Base-by-base conservation (phyloP, 1,284 basidiomycete genomes). In the Trichosporon sp. region DNA sequence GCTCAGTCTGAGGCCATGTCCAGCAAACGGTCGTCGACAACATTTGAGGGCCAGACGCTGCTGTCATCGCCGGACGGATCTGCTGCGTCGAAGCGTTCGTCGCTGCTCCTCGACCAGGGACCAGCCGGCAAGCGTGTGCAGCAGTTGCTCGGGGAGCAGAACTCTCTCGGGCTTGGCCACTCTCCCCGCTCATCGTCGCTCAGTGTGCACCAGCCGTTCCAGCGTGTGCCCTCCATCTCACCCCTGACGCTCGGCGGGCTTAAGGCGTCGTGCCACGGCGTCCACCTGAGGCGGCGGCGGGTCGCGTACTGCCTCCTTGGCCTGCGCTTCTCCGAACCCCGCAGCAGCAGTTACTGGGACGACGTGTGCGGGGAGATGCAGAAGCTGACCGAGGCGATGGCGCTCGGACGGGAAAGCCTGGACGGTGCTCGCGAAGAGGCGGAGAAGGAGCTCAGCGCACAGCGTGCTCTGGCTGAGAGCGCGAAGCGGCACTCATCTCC, bases 271-370 rank as follows among this genome's bases (percentile, higher is more conserved):
- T 80, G 77, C 70, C 70, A 81, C 4, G 79, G 78, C 16, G 75
- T 81, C 0, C 82, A 83, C 68, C 73, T 80, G 12, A 80, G 79
- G 66, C 69, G 82, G 2, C 70, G 81, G 7, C 71, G 78, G 19
- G 59, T 82, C 11, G 81, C 79, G 0, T 81, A 80, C 73, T 82
- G 79, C 70, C 74, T 83, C 0, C 76, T 83, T 0, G 82, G 79
- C 1, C 68, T 83, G 56, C 69, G 72, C 6, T 82, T 82, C 69
- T 32, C 43, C 32, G 70, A 76, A 14, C 46, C 66, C 26, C 64
- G 14, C 31, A 72, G 71, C 16, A 70, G 56, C 19, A 61, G 19
- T 14, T 81, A 83, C 66, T 82, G 80, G 80, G 65, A 65, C 8
- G 74, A 76, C 4, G 78, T 81, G 4, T 69, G 65, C 11, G 61